Evolutionary conservation across 768 basidiomycete species (phyloP).

Genomic region (Melanogaster broomeanus): DNA sequence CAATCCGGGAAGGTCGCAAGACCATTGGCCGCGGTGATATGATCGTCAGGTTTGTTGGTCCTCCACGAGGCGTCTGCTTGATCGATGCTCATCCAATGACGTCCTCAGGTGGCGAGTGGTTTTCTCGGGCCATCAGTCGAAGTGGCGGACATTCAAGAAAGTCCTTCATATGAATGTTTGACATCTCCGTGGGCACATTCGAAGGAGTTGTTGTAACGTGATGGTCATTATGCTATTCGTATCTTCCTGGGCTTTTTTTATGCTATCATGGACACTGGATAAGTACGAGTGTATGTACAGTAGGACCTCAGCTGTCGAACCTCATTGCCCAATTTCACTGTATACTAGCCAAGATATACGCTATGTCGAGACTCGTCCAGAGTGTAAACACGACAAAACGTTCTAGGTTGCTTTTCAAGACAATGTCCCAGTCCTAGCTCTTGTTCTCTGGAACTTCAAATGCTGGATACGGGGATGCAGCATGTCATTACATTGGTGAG

Average conservation of each 20-base stretch:
- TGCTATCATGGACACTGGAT: slow-evolving; percentile 22
- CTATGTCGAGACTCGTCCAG: slow-evolving; percentile 8
- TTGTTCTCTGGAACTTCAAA: too few relatives aligned
- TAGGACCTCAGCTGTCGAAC: slow-evolving; percentile 3
- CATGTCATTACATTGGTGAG: too few relatives aligned
- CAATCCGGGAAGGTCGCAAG: slow-evolving; percentile 52
- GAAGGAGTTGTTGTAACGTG: slow-evolving; percentile 9
- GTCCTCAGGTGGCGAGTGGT: slow-evolving; percentile 32
- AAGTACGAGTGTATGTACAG: slow-evolving; percentile 8
- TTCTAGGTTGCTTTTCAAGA: too few relatives aligned
- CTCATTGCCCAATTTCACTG: slow-evolving; percentile 17
- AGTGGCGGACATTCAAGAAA: slow-evolving; percentile 33
- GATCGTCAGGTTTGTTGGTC: slow-evolving; percentile 51
- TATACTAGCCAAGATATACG: slow-evolving; percentile 27
- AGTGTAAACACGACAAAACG: too few relatives aligned
- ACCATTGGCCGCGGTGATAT: slow-evolving; percentile 62
- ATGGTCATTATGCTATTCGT: slow-evolving; percentile 21
- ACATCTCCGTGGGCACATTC: slow-evolving; percentile 7
- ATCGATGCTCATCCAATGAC: background rate
- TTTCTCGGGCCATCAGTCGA: slow-evolving; percentile 31
- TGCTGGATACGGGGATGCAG: too few relatives aligned
- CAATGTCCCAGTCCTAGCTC: background rate
- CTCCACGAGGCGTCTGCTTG: slow-evolving; percentile 2
- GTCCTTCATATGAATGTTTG: slow-evolving; percentile 27
- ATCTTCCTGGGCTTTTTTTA: slow-evolving; percentile 15